Base-by-base conservation (phyloP, 805 yeast genomes). In the Wickerhamomyces strasburgensis region DNA sequence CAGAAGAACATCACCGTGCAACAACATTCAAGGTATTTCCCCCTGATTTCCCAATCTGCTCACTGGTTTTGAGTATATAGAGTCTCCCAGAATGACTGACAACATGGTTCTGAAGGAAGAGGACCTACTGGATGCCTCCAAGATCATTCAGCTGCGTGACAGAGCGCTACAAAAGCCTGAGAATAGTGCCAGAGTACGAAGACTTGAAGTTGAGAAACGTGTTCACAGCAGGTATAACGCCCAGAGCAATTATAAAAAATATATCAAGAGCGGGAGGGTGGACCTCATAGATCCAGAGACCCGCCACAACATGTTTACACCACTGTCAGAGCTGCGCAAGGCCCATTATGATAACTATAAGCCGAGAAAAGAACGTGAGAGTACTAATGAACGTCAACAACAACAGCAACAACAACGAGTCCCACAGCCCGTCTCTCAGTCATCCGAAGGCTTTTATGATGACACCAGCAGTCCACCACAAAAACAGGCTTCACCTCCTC, bases 221-320 rank as follows among this genome's bases (percentile, higher is more conserved):
- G 30, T 56, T 8, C 47, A 52, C 13, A 27, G 30, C 14, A 41
- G 36, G 11, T 51, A 51, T 33, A 25, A 33, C 2, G 40, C 29
- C 11, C 47, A 52, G 17, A 40, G 48, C 14, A 39, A 46, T 15
- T 49, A 54, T 36, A 48, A 43, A 31, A 51, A 47, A 33, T 38
- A 43, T 19, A 19, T 49, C 3, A 41, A 43, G 30, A 41, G 40
- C 27, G 61, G 61, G 3, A 46, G 61, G 39, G 15, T 43, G 3
- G 61, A 56, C 31, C 33, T 47, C 27, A 48, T 56, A 7, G 47
- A 49, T 13, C 19, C 35, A 25, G 44, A 34, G 13, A 37, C 40
- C n/a, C 35, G 49, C 27, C 35, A 29, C 11, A 32, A 25, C 10
- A 24, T 38, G 18, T 53, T 47, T 41, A 43, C 49, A 8, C 42